Base-by-base conservation (phyloP, 2,329 filamentous ascomycete species). In the Reticulascus tulasneorum region DNA sequence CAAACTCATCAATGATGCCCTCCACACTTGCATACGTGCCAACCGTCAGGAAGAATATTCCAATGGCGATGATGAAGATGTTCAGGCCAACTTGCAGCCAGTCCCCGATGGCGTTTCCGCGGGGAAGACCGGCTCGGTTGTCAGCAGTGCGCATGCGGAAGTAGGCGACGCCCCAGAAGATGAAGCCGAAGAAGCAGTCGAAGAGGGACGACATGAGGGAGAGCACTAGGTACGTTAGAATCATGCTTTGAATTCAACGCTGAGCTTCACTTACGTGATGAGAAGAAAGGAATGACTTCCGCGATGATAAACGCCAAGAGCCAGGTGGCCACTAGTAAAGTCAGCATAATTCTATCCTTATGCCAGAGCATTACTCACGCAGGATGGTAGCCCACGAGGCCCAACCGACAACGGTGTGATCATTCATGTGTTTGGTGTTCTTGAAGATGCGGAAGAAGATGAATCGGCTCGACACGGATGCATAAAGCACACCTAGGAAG, bases 181-280 rank as follows among this genome's bases (percentile, higher is more conserved):
- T 94, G 69, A 95, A 96, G 17, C 90, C 90, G 52, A 91, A 91
- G 72, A 89, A 91, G 35, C 85, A 91, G 63, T 95, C 88, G 55
- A 95, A 95, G 2, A 95, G 75, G 5, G 87, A 87, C n/a, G 81
- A 85, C 82, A 89, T 86, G 43, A 88, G 69, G 5, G 80, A 81
- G n/a, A 80, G 61, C 3, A 82, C 72, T 76, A 24, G 2, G 23
- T 51, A 15, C 48, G 40, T 33, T 23, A 31, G 16, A 3, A 2
- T 21, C 11, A 15, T 2, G 6, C 10, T 7, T 75, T 60, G 46
- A 75, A 20, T 4, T 2, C 2, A 7, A 5, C 12, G 2, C 6
- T 17, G 9, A 9, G 5, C 8, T 2, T 10, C 13, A 59, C 73
- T 63, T 49, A 77, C 73, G 67, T 42, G 88, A 88, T 8, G 81